Conservation (phyloP, 805 yeast genomes). For the Wickerhamiella nectarea region DNA sequence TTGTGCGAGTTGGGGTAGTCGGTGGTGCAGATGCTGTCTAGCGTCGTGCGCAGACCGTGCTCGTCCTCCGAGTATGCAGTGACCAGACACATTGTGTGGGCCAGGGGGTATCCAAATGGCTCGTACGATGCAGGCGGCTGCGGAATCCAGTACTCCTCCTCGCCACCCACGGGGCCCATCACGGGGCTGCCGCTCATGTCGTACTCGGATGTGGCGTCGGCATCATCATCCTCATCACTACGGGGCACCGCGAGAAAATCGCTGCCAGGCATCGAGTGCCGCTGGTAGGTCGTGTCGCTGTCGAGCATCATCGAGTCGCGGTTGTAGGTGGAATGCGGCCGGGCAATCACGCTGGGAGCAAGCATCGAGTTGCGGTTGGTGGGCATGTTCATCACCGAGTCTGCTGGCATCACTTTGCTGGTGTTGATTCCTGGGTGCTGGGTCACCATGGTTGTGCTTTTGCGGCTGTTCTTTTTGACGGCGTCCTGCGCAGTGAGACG, state of each 20-base stretch:
- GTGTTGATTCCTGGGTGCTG: slow-evolving; percentile 23
- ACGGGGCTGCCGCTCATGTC: slow-evolving; percentile 6
- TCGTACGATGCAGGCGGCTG: slow-evolving; percentile 85
- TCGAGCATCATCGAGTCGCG: slow-evolving; percentile 4
- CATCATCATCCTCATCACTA: neutral
- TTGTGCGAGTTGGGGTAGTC: slow-evolving; percentile 94
- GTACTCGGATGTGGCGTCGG: slow-evolving; percentile 9
- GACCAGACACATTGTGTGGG: slow-evolving; percentile 60
- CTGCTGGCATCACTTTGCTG: slow-evolving; percentile 25
- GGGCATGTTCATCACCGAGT: slow-evolving; percentile 19
- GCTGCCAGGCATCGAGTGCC: slow-evolving; percentile 10
- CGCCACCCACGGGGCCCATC: slow-evolving; percentile 21
- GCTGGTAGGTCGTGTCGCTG: slow-evolving; percentile 20
- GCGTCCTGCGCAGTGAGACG: slow-evolving; percentile 12
- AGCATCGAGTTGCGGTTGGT: slow-evolving; percentile 8
- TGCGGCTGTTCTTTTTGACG: slow-evolving; percentile 8
- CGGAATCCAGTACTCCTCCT: slow-evolving; percentile 56
- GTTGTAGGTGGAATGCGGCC: slow-evolving; percentile 14
- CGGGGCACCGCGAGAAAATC: slow-evolving; percentile 5
- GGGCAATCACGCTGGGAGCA: slow-evolving; percentile 16
- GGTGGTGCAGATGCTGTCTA: slow-evolving; percentile 89
- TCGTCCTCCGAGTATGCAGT: slow-evolving; percentile 94
- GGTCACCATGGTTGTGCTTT: slow-evolving; percentile 23
- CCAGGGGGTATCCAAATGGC: slow-evolving; percentile 72
- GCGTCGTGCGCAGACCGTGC: slow-evolving; percentile 69